These are phyloP conservation scores for Epichloe typhina DNA, from an alignment of 2,329 filamentous ascomycete species.

Conservation along the genomic window DNA sequence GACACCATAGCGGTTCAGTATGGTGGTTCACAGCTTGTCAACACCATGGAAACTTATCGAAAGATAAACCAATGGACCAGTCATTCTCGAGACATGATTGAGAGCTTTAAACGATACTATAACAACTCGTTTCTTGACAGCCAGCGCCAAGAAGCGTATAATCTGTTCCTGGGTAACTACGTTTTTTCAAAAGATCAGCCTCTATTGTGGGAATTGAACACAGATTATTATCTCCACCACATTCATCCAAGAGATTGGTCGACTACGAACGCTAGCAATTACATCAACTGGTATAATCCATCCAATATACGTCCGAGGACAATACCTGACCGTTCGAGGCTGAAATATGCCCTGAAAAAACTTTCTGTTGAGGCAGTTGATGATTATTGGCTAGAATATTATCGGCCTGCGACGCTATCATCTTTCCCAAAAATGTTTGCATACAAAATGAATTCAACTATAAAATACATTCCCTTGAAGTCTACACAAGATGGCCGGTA, in stretches of 20 bases:
- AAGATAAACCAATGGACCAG: constrained; percentile 99
- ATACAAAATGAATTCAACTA: constrained; percentile 81
- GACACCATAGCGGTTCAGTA: constrained; percentile 98
- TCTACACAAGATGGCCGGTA: constrained; percentile 60
- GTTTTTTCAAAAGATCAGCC: constrained; percentile 79
- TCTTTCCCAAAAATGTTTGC: constrained; percentile 87
- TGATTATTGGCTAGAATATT: constrained; percentile 97
- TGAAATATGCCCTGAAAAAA: constrained; percentile 22
- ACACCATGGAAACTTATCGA: constrained; percentile 97
- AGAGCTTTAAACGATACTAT: constrained; percentile 97
- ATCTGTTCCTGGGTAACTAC: constrained; percentile 93
- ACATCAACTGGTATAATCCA: constrained; percentile 82
- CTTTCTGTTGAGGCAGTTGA: constrained; percentile 55
- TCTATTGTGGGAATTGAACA: constrained; percentile 91
- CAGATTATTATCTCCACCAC: constrained; percentile 94
- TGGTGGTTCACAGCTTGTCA: constrained; percentile 91
- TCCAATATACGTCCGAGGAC: constrained; percentile 50
- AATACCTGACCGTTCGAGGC: constrained; percentile 34
- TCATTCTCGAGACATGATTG: constrained; percentile 95
- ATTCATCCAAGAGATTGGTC: constrained; percentile 66
- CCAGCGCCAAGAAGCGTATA: constrained; percentile 97
- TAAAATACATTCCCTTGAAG: constrained; percentile 68
- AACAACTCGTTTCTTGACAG: constrained; percentile 97
- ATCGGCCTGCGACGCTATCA: constrained; percentile 74
- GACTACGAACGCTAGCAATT: constrained; percentile 48